Conservation (phyloP, 2,329 filamentous ascomycete genomes). For the Fusarium duplospermum region DNA sequence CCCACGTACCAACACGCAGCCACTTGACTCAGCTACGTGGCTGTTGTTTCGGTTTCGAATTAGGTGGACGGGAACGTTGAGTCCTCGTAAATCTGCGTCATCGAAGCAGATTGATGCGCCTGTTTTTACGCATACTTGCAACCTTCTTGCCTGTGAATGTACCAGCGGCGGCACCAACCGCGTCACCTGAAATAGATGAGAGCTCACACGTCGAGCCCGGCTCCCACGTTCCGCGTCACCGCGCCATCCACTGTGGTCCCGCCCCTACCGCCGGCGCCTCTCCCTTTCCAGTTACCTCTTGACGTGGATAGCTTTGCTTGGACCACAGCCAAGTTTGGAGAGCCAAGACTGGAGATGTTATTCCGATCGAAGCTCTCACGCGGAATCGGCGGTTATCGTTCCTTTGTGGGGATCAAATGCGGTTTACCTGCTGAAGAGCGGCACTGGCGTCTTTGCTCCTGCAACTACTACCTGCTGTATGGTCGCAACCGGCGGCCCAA, state of each 20-base stretch:
- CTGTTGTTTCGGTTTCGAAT: slow-evolving; percentile 23
- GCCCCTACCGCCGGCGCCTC: slow-evolving; percentile 27
- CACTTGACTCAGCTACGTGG: slow-evolving; percentile 11
- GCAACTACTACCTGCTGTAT: not conserved
- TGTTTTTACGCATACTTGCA: slow-evolving; percentile 1
- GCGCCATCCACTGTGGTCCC: slow-evolving; percentile 11
- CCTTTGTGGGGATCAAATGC: slow-evolving; percentile 7
- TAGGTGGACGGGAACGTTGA: slow-evolving; percentile 11
- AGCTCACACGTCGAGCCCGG: slow-evolving; percentile 9
- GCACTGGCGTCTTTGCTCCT: not conserved
- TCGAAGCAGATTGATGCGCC: slow-evolving; percentile 6
- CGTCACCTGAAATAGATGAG: slow-evolving; percentile 23
- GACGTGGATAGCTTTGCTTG: slow-evolving; percentile 21
- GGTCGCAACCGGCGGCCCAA: not conserved
- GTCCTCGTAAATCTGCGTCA: slow-evolving; percentile 7
- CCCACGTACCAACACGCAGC: not conserved
- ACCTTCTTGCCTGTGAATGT: not conserved
- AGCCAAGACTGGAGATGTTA: slow-evolving; percentile 14
- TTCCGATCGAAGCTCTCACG: slow-evolving; percentile 14
- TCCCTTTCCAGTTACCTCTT: slow-evolving; percentile 30
- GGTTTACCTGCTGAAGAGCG: not conserved
- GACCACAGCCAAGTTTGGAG: slow-evolving; percentile 12
- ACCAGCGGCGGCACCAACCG: slow-evolving; percentile 9
- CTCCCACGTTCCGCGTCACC: slow-evolving; percentile 13
- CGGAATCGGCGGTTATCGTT: slow-evolving; percentile 22